Evolutionary conservation across 345 rosid species (phyloP).

Genomic region (Salix brachista): DNA sequence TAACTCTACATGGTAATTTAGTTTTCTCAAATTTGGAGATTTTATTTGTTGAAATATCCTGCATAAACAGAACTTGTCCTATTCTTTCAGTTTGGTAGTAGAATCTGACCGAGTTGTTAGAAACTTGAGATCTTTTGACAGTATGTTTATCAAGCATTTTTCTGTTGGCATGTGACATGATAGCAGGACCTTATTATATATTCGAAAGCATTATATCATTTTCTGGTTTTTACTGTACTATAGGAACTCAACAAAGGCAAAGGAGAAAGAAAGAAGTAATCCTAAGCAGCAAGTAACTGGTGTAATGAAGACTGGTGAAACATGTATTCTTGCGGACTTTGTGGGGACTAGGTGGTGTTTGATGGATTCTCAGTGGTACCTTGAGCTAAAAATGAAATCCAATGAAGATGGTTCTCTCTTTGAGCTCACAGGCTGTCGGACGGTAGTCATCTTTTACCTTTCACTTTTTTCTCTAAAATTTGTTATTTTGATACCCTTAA

Average conservation of each 20-base stretch:
- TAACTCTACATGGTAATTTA: not conserved
- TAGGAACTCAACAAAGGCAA: constrained; percentile 44
- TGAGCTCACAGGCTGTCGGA: constrained; percentile 56
- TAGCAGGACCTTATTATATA: constrained; percentile 1
- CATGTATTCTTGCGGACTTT: constrained; percentile 53
- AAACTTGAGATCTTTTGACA: not conserved
- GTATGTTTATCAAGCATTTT: not conserved
- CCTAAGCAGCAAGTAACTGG: constrained; percentile 63
- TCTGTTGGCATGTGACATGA: not conserved
- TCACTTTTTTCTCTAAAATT: constrained; percentile 5
- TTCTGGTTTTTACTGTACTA: constrained; percentile 14
- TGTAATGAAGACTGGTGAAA: constrained; percentile 51
- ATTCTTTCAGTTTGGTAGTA: not conserved
- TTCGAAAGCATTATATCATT: constrained; percentile 6
- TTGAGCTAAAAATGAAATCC: constrained; percentile 34
- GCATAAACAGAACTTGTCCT: not conserved
- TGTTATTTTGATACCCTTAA: not conserved
- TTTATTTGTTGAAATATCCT: not conserved
- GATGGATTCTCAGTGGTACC: constrained; percentile 64
- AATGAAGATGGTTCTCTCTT: constrained; percentile 46
- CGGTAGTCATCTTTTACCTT: constrained; percentile 41
- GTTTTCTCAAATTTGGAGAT: not conserved
- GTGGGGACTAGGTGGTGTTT: constrained; percentile 56
- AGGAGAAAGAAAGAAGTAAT: constrained; percentile 17
- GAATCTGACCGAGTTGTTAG: not conserved